Evolutionary conservation across 2,329 filamentous ascomycete genomes (phyloP).

Genomic region (Eurotiales sp.): DNA sequence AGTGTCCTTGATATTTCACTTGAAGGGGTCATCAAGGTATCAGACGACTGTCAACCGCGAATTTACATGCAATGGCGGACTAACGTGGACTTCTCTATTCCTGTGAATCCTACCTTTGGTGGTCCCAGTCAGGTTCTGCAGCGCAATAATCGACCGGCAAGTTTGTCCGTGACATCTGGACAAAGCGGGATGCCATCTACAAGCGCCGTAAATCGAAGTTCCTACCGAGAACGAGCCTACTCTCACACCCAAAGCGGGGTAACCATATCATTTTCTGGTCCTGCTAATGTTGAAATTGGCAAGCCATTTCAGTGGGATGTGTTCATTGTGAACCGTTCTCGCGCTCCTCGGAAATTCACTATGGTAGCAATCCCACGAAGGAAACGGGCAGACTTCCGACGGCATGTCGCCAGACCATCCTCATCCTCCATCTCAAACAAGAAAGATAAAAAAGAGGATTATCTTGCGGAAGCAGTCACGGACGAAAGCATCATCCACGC

Average conservation of each 20-base stretch:
- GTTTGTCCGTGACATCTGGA: conserved; percentile 33
- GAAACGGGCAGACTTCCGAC: conserved; percentile 37
- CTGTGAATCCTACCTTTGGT: conserved; percentile 46
- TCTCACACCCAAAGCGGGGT: conserved; percentile 44
- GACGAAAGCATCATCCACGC: conserved; percentile 56
- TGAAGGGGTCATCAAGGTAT: conserved; percentile 37
- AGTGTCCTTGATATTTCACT: conserved; percentile 48
- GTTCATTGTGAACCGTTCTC: conserved; percentile 58
- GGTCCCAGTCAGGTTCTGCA: conserved; percentile 45
- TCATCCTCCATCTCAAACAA: conserved; percentile 40
- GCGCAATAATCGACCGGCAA: conserved; percentile 42
- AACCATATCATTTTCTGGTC: conserved; percentile 55
- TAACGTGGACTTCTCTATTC: conserved; percentile 47
- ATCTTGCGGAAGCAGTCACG: conserved; percentile 51
- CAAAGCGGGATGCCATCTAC: conserved; percentile 19
- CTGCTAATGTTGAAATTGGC: conserved; percentile 47
- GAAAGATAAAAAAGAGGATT: conserved; percentile 24
- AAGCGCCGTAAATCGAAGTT: conserved; percentile 27
- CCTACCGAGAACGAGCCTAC: conserved; percentile 35
- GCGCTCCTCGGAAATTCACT: conserved; percentile 51
- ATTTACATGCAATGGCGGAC: conserved; percentile 48
- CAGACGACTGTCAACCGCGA: conserved; percentile 39
- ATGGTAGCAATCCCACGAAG: conserved; percentile 51
- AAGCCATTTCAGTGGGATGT: conserved; percentile 54
- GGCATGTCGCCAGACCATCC: conserved; percentile 43